Evolutionary conservation across 148 eudicot species (phyloP).

Genomic region (Tetragonia tetragonoides): DNA sequence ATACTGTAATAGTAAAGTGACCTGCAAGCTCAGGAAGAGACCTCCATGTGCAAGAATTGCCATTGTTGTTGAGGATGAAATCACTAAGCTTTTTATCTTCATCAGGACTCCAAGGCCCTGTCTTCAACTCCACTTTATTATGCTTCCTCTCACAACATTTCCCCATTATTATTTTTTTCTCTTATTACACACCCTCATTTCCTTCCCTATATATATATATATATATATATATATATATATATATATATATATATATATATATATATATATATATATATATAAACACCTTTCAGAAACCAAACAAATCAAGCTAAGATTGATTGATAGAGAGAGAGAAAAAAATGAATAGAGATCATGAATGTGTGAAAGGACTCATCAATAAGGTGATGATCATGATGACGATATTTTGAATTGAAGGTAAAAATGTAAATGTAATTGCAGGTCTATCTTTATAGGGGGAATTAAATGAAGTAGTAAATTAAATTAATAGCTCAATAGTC

Average conservation of each 20-base stretch:
- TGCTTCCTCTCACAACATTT: background rate
- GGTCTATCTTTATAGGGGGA: no score
- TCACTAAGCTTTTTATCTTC: slow-evolving; percentile 30
- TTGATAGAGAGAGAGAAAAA: background rate
- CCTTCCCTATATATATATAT: background rate
- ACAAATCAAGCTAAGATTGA: no score
- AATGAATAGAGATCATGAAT: background rate
- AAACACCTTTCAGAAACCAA: no score
- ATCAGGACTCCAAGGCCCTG: slow-evolving; percentile 28
- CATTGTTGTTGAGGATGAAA: slow-evolving; percentile 22
- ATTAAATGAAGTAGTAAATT: background rate
- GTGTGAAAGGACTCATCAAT: slow-evolving; percentile 28
- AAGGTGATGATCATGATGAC: slow-evolving; percentile 12
- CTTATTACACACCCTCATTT: background rate
- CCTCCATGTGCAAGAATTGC: slow-evolving; percentile 18
- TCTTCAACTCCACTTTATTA: slow-evolving; percentile 11
- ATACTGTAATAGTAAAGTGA: background rate
- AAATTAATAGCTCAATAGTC: background rate
- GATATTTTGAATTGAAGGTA: background rate
- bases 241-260: no score
- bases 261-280: no score
- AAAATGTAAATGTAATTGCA: slow-evolving; percentile 9
- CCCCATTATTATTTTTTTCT: background rate
- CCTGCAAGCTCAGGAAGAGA: slow-evolving; percentile 37
- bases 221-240: no score